These are phyloP conservation scores for Saccharomyces cerevisiae DNA, from an alignment of 805 yeast species.

Conservation along the genomic window DNA sequence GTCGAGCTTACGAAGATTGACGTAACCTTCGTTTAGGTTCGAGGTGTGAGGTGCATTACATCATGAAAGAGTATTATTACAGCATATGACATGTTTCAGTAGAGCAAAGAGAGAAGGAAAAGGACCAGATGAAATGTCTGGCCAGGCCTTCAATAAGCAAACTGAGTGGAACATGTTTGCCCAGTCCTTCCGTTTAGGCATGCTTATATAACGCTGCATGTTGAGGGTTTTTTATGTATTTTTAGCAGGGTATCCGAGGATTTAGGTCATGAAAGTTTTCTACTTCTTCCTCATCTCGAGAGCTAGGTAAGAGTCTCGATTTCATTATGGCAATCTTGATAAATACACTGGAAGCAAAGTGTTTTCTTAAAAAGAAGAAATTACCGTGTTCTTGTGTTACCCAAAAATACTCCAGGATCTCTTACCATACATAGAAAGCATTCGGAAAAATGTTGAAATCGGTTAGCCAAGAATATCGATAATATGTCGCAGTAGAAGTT, in stretches of 20 bases:
- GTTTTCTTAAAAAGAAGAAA: too few species aligned
- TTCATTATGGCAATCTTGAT: too few species aligned
- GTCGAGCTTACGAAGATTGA: background rate
- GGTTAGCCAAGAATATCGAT: too few species aligned
- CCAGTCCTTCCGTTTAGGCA: background rate
- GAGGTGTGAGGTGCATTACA: background rate
- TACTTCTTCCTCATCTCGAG: background rate
- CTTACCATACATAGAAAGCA: too few species aligned
- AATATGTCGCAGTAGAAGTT: too few species aligned
- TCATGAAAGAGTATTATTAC: too few species aligned
- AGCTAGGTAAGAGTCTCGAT: too few species aligned
- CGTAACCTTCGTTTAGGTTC: background rate
- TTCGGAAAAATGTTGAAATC: too few species aligned
- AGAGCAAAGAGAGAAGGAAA: background rate
- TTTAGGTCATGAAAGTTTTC: background rate
- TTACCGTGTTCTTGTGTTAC: too few species aligned
- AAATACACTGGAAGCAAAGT: too few species aligned
- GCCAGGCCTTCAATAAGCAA: background rate
- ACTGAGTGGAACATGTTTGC: background rate
- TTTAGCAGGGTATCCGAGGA: background rate
- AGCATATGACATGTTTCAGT: background rate
- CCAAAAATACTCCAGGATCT: too few species aligned
- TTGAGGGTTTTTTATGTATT: background rate
- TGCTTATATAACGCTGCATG: background rate
- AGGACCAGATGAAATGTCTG: background rate